These are phyloP conservation scores for Parmales sp. DNA, from an alignment of 108 stramenopile genomes.

Conservation along the genomic window DNA sequence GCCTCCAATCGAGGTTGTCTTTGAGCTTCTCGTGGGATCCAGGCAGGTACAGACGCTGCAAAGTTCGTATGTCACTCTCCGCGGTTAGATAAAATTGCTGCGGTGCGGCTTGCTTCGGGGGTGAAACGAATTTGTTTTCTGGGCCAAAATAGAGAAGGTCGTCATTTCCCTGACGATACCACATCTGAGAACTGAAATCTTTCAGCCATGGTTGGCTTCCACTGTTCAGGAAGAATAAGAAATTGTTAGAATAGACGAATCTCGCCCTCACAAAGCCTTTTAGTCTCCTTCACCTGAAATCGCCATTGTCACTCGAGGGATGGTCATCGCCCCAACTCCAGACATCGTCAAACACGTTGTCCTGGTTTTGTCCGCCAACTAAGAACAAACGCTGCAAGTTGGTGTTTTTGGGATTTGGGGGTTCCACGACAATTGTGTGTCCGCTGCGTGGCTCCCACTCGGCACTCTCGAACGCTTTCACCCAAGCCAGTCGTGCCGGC, in stretches of 20 bases:
- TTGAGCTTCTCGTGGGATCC: too few species aligned
- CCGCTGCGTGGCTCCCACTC: slow-evolving; percentile 31
- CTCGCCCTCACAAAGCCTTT: too few species aligned
- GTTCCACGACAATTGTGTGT: slow-evolving; percentile 36
- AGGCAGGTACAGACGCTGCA: too few species aligned
- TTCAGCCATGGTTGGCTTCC: too few species aligned
- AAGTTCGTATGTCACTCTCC: neutral
- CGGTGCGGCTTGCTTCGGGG: too few species aligned
- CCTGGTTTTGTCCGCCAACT: slow-evolving; percentile 34
- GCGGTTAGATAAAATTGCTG: neutral
- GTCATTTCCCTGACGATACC: too few species aligned
- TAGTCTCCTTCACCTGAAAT: neutral
- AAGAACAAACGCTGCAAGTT: slow-evolving; percentile 33
- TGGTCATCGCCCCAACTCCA: slow-evolving; percentile 29
- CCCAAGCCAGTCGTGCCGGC: slow-evolving; percentile 30
- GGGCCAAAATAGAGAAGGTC: too few species aligned
- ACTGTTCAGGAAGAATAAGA: too few species aligned
- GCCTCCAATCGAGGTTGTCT: too few species aligned
- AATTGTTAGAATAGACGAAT: too few species aligned
- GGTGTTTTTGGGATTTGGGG: slow-evolving; percentile 33
- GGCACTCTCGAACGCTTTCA: slow-evolving; percentile 12
- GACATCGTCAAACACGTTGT: slow-evolving; percentile 25
- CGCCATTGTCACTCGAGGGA: neutral
- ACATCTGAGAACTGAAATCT: too few species aligned
- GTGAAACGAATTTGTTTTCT: too few species aligned